Conservation (phyloP, 306 rosid genomes). For the Malus asiatica region DNA sequence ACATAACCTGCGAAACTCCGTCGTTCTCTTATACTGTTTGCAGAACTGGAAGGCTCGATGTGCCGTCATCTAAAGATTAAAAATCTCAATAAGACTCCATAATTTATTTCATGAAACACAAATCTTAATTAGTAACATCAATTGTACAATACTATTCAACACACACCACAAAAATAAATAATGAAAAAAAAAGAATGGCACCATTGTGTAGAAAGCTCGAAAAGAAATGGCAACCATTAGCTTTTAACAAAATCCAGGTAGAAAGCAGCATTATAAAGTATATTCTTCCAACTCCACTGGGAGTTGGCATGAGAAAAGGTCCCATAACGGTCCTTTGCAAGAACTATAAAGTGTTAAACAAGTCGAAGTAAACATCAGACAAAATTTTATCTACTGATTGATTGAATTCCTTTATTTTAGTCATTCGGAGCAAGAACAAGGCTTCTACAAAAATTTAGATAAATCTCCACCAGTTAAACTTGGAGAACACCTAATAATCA, state of each 20-base stretch:
- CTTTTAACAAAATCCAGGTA: not conserved
- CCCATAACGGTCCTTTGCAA: not conserved
- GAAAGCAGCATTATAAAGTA: not conserved
- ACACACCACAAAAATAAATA: not conserved
- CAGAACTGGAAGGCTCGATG: slow-evolving; percentile 99
- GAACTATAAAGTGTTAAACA: not conserved
- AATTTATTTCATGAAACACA: not conserved
- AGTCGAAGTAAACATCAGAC: not conserved
- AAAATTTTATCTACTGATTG: not conserved
- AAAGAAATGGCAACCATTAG: not conserved
- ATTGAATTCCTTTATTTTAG: not conserved
- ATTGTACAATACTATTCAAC: not conserved
- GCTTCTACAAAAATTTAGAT: not conserved
- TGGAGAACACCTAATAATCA: not conserved
- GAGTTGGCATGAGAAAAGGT: not conserved
- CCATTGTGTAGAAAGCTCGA: not conserved
- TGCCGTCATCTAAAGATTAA: slow-evolving; percentile 80
- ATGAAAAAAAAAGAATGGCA: not conserved
- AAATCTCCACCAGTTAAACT: not conserved
- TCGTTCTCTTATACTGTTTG: slow-evolving; percentile 87
- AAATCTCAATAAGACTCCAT: not conserved
- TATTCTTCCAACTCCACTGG: not conserved
- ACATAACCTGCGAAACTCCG: slow-evolving; percentile 88
- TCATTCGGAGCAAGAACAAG: not conserved
- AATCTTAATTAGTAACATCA: not conserved